These are phyloP conservation scores for Pecoramyces ruminantium DNA, from an alignment of 192 early-diverging fungal species.

Conservation along the genomic window DNA sequence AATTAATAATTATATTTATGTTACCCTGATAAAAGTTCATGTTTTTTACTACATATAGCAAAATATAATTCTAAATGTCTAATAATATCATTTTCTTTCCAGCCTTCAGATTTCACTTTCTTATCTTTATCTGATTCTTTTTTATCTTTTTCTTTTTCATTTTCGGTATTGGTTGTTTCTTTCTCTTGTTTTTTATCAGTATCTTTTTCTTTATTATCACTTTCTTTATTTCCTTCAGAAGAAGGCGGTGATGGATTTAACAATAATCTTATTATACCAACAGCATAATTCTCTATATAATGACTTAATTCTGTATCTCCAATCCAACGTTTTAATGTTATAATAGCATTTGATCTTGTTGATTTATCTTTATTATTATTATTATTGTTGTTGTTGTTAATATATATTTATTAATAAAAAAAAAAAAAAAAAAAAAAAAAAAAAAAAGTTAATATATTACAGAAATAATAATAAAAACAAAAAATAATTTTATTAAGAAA, in stretches of 20 bases:
- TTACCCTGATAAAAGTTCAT: slow-evolving; percentile 45
- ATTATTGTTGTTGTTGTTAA: not conserved
- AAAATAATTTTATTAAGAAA: too few relatives aligned
- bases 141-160: not conserved
- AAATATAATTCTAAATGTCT: slow-evolving; percentile 57
- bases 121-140: not conserved
- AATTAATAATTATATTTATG: too few relatives aligned
- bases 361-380: slow-evolving; percentile 13
- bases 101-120: slow-evolving; percentile 4
- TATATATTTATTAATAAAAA: too few relatives aligned
- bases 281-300: slow-evolving; percentile 20
- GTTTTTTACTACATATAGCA: slow-evolving; percentile 55
- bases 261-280: slow-evolving; percentile 17
- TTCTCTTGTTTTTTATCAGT: not conserved
- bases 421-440: too few relatives aligned
- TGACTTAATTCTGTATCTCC: slow-evolving; percentile 21
- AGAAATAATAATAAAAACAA: too few relatives aligned
- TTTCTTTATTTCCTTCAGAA: slow-evolving; percentile 1
- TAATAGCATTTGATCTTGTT: slow-evolving; percentile 39
- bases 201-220: not conserved
- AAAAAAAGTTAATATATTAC: too few relatives aligned
- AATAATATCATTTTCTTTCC: slow-evolving; percentile 45
- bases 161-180: not conserved
- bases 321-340: slow-evolving; percentile 33
- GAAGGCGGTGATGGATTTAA: not conserved